Conservation (phyloP, 768 basidiomycete genomes). For the Tulasnella calospora region DNA sequence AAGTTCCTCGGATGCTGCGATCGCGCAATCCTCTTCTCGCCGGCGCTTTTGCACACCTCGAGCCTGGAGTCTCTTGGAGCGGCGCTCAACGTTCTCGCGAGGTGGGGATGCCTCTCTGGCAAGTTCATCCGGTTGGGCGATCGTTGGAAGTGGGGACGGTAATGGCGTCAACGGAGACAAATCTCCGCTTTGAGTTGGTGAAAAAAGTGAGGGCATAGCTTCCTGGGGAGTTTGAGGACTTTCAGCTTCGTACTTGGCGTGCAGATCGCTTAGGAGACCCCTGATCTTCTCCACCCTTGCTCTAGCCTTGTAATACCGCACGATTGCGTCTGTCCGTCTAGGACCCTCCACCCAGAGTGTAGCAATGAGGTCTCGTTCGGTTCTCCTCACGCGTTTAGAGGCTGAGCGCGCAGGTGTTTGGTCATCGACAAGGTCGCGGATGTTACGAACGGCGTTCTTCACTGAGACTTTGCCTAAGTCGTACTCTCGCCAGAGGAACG, state of each 20-base stretch:
- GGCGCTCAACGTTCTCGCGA: neutral
- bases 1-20: neutral
- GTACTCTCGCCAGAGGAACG: constrained; percentile 3
- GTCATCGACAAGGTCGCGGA: constrained; percentile 4
- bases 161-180: neutral
- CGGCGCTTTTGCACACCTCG: neutral
- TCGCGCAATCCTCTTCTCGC: neutral
- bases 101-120: neutral
- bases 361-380: neutral
- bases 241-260: neutral
- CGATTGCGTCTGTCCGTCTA: neutral
- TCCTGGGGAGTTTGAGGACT: neutral
- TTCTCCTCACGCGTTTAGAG: neutral
- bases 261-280: neutral
- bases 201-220: neutral
- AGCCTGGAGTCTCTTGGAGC: neutral
- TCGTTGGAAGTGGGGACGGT: neutral
- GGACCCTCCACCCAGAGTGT: constrained; percentile 9
- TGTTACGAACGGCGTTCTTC: constrained; percentile 4
- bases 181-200: neutral
- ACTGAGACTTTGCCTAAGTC: neutral
- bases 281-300: neutral
- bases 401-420: neutral
- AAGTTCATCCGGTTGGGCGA: neutral
- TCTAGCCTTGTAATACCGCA: neutral